phyloP scores from a whole-genome alignment of 306 rosid genomes.

The Oemleria cerasiformis region DNA sequence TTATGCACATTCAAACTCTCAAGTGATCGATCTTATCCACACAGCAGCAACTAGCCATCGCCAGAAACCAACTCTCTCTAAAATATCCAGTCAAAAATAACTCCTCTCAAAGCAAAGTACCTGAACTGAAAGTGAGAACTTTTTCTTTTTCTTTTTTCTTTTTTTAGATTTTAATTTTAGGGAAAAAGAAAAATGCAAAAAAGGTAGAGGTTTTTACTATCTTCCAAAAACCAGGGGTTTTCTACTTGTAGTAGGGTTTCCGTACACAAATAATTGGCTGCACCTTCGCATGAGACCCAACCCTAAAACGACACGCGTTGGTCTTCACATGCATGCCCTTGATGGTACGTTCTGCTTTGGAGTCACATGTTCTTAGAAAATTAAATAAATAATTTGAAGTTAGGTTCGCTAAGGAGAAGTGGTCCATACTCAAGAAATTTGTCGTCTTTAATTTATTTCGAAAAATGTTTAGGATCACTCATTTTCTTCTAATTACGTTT shows the following conservation, averaged over 20 bases:
- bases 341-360: slow-evolving; percentile 9
- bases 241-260: background rate
- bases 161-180: too few relatives aligned
- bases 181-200: background rate
- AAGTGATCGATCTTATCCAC: slow-evolving; percentile 7
- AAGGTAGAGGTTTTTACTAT: background rate
- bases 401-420: background rate
- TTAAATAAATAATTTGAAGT: background rate
- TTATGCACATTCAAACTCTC: background rate
- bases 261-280: background rate
- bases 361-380: background rate
- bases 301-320: background rate
- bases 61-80: background rate
- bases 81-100: background rate
- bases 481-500: too few relatives aligned
- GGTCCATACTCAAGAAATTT: slow-evolving; percentile 3
- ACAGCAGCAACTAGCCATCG: background rate
- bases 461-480: too few relatives aligned
- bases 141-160: background rate
- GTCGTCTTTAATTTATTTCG: background rate
- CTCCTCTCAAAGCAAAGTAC: background rate
- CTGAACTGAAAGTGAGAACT: background rate
- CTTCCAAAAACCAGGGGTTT: slow-evolving; percentile 1
- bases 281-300: background rate
- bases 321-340: slow-evolving; percentile 1